Evolutionary conservation across 2,329 filamentous ascomycete genomes (phyloP), one percentile per base, ranked within the genome.

Genomic region (Aphanocladium album): DNA sequence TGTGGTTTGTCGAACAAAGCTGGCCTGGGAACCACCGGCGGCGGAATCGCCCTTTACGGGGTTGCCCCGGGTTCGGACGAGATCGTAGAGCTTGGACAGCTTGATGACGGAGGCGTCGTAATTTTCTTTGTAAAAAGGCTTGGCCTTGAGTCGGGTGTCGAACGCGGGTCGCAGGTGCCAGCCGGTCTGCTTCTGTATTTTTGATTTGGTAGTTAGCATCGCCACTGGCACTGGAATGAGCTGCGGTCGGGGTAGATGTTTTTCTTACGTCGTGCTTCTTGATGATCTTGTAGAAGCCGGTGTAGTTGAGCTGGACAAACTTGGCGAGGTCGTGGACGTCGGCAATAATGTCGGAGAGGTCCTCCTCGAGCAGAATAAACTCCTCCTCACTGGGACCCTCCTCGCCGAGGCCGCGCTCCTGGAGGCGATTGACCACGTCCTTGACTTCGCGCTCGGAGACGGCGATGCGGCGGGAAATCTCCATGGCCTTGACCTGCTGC

Each of bases 281-380:
- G 76, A 99, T 96, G 65, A 99, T 99, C 82, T 99, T 99, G 80
- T 97, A 96, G 74, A 99, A 99, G 5, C 95, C 95, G 0, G 93
- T 98, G 73, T 99, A 99, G 77, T 99, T 99, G 72, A 99, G 79
- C 78, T 97, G 93, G 7, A 96, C 96, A 73, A 96, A 99, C 77
- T 98, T 98, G 74, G 95, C 93, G 62, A 99, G 83, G 70, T 99
- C 95, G 76, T 99, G 93, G 23, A 99, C 95, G 71, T 99, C 93
- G 67, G 95, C 95, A 73, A 99, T 99, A 71, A 99, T 93, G 74
- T 99, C 95, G 76, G 92, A 96, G 70, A 99, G 78, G 70, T 96
- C 92, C 72, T 96, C 90, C 78, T 99, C 95, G 35, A 98, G 83
- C 68, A 96, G 79, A 79, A 96, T 85, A 70, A 97, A 98, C 73